Conservation (phyloP, 495 filamentous ascomycete genomes). For the Astrothelium subdiscretum region DNA sequence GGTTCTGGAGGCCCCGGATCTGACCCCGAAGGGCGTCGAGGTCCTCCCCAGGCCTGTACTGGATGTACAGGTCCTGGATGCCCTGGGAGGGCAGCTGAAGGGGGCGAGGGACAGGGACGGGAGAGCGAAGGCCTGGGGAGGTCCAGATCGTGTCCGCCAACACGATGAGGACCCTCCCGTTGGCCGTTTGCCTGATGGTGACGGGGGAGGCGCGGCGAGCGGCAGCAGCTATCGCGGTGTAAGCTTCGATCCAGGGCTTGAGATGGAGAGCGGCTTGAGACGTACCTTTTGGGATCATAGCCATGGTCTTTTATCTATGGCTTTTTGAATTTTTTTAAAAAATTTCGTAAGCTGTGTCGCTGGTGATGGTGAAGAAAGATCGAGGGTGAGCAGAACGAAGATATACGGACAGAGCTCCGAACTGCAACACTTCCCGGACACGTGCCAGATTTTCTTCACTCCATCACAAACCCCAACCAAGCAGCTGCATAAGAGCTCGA, state of each 20-base stretch:
- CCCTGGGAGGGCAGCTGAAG: not conserved
- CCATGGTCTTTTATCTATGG: not conserved
- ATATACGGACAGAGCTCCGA: no score
- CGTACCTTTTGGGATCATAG: not conserved
- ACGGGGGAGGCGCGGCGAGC: not conserved
- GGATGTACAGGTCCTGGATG: not conserved
- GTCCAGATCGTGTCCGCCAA: not conserved
- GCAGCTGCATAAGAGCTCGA: no score
- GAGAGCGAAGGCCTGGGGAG: no score
- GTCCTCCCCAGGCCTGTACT: not conserved
- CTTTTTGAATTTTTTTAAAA: not conserved
- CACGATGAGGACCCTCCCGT: not conserved
- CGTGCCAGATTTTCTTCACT: no score
- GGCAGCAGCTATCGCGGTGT: not conserved
- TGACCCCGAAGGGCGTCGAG: not conserved
- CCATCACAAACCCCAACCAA: no score
- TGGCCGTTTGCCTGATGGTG: not conserved
- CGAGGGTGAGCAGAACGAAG: no score
- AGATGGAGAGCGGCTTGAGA: not conserved
- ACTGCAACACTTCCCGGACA: no score
- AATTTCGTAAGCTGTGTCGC: no score
- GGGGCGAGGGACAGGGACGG: no score
- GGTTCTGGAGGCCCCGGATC: no score
- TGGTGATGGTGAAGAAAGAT: no score
- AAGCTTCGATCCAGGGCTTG: not conserved